These are phyloP conservation scores for Pterulicium gracile DNA, from an alignment of 1,284 basidiomycete species.

Conservation along the genomic window DNA sequence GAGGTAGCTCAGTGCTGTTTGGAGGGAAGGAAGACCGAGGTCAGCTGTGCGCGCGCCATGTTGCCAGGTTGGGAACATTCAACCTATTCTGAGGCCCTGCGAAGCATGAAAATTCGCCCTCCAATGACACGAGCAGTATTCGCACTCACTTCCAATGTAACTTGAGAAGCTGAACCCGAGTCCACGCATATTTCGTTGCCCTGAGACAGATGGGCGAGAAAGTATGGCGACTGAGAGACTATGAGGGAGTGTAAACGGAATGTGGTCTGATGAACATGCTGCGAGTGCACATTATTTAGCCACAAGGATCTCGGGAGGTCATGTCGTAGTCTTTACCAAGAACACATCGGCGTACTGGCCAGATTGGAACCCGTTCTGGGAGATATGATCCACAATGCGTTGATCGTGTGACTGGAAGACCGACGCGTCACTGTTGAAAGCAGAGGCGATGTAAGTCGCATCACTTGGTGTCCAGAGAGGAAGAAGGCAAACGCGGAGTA, in stretches of 20 bases:
- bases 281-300: too few species aligned
- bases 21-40: conserved; percentile 9
- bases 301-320: too few species aligned
- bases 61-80: too few species aligned
- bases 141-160: conserved; percentile 67
- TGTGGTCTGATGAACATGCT: conserved; percentile 68
- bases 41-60: too few species aligned
- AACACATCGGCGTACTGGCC: conserved; percentile 73
- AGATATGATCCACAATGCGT: conserved; percentile 64
- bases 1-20: conserved; percentile 62
- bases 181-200: conserved; percentile 59
- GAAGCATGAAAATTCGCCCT: too few species aligned
- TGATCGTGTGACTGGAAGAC: conserved; percentile 53
- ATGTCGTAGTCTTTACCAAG: conserved; percentile 62
- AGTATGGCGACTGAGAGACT: conserved; percentile 75
- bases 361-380: conserved; percentile 72
- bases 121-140: too few species aligned
- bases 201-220: conserved; percentile 75
- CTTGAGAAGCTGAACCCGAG: conserved; percentile 67
- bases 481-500: too few species aligned
- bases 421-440: too few species aligned
- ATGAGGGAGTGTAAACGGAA: conserved; percentile 76
- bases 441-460: too few species aligned
- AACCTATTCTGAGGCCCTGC: too few species aligned
- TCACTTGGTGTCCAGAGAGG: too few species aligned